Conservation (phyloP, 352 stramenopile species). For the Globisporangium cederbergense region DNA sequence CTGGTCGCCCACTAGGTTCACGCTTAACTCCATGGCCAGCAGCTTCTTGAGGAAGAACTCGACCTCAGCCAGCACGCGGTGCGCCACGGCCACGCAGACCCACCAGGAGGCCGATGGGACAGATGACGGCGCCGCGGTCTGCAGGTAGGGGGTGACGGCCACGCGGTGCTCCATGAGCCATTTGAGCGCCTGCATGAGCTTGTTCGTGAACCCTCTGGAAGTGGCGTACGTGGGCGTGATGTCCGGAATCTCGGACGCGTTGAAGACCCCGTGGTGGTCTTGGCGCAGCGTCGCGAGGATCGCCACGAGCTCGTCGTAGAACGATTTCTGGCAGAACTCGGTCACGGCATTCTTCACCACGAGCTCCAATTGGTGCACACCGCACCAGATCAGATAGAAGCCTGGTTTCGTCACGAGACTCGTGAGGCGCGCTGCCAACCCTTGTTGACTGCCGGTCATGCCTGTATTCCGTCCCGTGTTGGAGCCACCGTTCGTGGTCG, state of each 20-base stretch:
- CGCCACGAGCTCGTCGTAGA: constrained; percentile 48
- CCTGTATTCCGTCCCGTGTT: constrained; percentile 40
- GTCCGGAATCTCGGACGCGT: constrained; percentile 36
- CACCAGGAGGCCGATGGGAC: constrained; percentile 54
- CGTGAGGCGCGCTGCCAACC: constrained; percentile 37
- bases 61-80: constrained; percentile 54
- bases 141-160: constrained; percentile 26
- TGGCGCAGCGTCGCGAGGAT: constrained; percentile 37
- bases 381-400: constrained; percentile 64
- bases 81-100: constrained; percentile 42
- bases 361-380: constrained; percentile 51
- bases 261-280: constrained; percentile 21
- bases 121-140: constrained; percentile 18
- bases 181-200: constrained; percentile 42
- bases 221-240: constrained; percentile 25
- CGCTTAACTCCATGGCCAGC: constrained; percentile 32
- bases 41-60: constrained; percentile 59
- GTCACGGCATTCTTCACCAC: constrained; percentile 54
- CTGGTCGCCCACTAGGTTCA: constrained; percentile 35
- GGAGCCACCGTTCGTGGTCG: constrained; percentile 37
- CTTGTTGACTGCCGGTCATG: constrained; percentile 45
- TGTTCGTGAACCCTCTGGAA: constrained; percentile 37
- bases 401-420: constrained; percentile 38
- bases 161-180: constrained; percentile 48
- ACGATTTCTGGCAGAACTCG: constrained; percentile 41